Conservation (phyloP, 257 asterid genomes). For the Henckelia pumila region DNA sequence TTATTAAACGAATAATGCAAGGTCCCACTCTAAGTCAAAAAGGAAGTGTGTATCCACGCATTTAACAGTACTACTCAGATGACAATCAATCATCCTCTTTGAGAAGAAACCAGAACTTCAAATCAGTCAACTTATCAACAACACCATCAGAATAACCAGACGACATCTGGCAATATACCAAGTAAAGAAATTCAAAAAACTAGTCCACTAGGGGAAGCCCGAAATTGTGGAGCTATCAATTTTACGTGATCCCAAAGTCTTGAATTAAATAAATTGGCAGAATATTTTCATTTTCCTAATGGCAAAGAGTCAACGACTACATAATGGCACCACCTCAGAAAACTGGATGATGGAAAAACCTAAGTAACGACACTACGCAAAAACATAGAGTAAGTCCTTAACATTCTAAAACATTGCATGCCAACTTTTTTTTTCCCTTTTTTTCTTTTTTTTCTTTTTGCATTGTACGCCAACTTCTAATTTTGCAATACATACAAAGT, state of each 20-base stretch:
- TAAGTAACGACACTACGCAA: too few relatives aligned
- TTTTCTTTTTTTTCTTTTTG: too few relatives aligned
- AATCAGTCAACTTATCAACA: neutral
- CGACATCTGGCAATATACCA: neutral
- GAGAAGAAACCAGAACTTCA: neutral
- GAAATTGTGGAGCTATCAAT: neutral
- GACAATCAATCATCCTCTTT: neutral
- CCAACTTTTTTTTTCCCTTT: too few relatives aligned
- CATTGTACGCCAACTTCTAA: too few relatives aligned
- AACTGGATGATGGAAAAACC: neutral
- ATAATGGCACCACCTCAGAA: too few relatives aligned
- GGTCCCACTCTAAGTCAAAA: neutral
- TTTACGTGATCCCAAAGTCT: neutral
- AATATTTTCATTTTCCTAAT: neutral
- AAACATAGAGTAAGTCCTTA: too few relatives aligned
- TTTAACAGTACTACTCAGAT: neutral
- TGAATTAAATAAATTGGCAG: too few relatives aligned
- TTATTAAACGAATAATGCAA: neutral
- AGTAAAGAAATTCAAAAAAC: neutral
- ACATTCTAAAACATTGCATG: too few relatives aligned
- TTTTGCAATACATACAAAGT: too few relatives aligned
- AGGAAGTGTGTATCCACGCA: neutral
- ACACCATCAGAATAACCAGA: too few relatives aligned
- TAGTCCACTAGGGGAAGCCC: neutral
- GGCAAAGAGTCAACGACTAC: too few relatives aligned